Conservation (phyloP, 2,329 filamentous ascomycete species). For the Cryphonectria nitschkei region DNA sequence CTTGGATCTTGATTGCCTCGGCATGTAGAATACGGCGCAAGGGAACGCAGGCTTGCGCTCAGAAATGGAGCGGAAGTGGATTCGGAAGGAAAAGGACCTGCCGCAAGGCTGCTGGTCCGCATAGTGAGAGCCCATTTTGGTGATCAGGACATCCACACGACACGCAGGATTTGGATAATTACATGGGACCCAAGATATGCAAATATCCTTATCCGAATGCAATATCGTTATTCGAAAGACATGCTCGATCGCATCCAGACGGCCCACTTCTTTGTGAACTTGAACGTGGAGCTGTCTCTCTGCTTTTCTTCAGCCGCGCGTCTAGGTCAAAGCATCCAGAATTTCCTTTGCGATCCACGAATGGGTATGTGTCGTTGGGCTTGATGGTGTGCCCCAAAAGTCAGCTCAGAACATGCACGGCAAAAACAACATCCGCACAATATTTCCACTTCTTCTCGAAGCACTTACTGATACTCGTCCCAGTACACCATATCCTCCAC, state of each 20-base stretch:
- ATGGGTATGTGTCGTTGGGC: conserved; percentile 11
- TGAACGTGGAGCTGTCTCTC: not conserved
- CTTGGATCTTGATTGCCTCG: not conserved
- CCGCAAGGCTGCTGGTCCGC: conserved; percentile 10
- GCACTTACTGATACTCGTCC: conserved; percentile 17
- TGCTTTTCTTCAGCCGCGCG: not conserved
- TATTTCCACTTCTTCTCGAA: not conserved
- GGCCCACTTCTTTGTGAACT: not conserved
- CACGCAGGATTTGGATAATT: not conserved
- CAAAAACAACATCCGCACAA: not conserved
- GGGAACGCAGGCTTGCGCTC: not conserved
- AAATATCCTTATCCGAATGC: not conserved
- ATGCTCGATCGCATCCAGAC: not conserved
- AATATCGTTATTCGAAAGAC: not conserved
- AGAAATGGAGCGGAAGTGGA: not conserved
- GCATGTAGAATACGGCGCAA: conserved; percentile 9
- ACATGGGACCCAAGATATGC: not conserved
- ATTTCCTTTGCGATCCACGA: conserved; percentile 15
- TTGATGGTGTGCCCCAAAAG: not conserved
- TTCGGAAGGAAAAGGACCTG: not conserved
- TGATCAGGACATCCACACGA: not conserved
- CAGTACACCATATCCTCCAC: conserved; percentile 13
- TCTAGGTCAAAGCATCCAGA: not conserved
- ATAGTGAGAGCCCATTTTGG: not conserved
- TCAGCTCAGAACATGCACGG: not conserved